Percentiles rank a stretch among this genome's conserved stretches.
Evolutionary conservation across 345 rosid species (phyloP).

Genomic region (Diplotaxis tenuifolia): DNA sequence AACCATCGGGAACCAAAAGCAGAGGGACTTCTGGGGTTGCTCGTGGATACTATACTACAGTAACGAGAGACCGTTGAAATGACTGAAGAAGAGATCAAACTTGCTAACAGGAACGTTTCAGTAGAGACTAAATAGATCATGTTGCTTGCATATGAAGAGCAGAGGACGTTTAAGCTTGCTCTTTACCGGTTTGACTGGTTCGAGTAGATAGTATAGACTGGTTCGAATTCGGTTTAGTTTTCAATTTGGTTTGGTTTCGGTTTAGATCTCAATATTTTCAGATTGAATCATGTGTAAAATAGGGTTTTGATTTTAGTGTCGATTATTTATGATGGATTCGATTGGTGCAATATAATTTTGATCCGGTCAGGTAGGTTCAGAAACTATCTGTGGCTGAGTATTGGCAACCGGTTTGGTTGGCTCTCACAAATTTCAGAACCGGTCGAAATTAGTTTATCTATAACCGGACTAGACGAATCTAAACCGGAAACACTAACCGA

Average conservation of each 20-base stretch:
- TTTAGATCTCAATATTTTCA: no score
- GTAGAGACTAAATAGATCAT: constrained; percentile 23
- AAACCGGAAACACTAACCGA: constrained; percentile 21
- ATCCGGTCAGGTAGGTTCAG: not conserved
- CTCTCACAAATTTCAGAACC: not conserved
- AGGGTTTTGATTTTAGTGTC: no score
- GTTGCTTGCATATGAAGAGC: not conserved
- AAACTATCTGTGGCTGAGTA: not conserved
- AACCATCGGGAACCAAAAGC: no score
- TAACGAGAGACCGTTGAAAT: constrained; percentile 83
- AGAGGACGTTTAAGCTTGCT: not conserved
- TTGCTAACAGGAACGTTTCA: constrained; percentile 47
- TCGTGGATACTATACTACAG: no score
- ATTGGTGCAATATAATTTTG: not conserved
- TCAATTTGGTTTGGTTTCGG: no score
- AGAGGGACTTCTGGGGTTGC: constrained; percentile 27
- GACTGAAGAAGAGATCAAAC: constrained; percentile 82
- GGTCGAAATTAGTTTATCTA: not conserved
- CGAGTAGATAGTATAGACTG: not conserved
- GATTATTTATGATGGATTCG: not conserved
- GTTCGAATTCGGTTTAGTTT: not conserved
- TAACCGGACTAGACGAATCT: not conserved
- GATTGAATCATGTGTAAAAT: no score
- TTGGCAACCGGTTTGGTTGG: not conserved
- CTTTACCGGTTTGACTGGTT: not conserved